These are phyloP conservation scores for Coniochaeta hoffmannii DNA, from an alignment of 2,329 filamentous ascomycete genomes.

Conservation along the genomic window DNA sequence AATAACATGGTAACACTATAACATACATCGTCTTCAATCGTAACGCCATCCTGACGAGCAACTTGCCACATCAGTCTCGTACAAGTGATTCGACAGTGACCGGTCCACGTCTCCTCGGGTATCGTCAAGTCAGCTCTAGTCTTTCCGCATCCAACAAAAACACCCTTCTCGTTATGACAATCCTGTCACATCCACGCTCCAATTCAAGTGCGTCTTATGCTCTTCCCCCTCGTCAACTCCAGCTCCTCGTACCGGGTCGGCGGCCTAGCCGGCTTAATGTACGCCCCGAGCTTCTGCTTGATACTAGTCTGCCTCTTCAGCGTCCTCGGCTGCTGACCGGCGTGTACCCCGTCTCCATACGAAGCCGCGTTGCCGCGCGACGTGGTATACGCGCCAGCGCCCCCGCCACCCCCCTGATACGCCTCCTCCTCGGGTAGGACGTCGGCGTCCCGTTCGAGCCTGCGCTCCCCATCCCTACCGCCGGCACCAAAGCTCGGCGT, in stretches of 20 bases:
- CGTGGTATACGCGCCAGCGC: not conserved
- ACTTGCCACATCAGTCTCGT: not conserved
- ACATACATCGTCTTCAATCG: not conserved
- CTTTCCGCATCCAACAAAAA: not conserved
- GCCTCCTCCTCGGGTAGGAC: not conserved
- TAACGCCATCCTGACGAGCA: not conserved
- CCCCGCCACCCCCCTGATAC: too few species aligned
- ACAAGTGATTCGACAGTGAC: not conserved
- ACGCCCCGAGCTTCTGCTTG: slow-evolving; percentile 43
- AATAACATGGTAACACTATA: not conserved
- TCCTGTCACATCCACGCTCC: not conserved
- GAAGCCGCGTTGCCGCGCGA: not conserved
- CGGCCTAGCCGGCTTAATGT: slow-evolving; percentile 11
- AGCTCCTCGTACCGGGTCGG: not conserved
- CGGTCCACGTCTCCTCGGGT: not conserved
- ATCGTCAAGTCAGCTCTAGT: not conserved
- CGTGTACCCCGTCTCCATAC: not conserved
- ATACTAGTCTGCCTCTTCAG: slow-evolving; percentile 19
- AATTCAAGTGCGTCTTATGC: not conserved
- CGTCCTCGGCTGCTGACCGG: slow-evolving; percentile 5
- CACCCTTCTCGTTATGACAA: not conserved
- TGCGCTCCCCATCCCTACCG: not conserved
- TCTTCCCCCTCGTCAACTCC: not conserved
- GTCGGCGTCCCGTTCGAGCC: not conserved
- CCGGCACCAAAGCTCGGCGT: slow-evolving; percentile 5